A percentile compares a stretch with the other conserved stretches of the same genome.
phyloP scores from a whole-genome alignment of 1,284 basidiomycete genomes.

The Boletus semigastroideus region DNA sequence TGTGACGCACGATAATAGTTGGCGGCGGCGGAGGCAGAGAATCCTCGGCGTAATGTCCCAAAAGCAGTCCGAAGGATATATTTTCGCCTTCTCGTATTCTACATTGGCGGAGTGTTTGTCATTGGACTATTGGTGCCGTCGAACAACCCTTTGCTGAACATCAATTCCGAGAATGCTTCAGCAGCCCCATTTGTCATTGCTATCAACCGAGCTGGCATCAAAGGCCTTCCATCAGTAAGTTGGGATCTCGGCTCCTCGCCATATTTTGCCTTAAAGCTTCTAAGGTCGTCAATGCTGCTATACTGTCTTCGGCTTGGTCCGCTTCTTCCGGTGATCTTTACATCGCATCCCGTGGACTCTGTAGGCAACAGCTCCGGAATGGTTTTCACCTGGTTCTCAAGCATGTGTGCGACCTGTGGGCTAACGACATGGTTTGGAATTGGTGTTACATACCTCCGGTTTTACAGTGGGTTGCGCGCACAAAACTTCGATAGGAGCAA shows the following conservation, averaged over 20 bases:
- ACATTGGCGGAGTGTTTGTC: slow-evolving; percentile 45
- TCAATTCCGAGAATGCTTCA: slow-evolving; percentile 31
- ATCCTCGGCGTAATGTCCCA: slow-evolving; percentile 34
- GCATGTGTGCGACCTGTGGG: slow-evolving; percentile 43
- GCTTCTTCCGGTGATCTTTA: slow-evolving; percentile 28
- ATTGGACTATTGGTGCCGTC: slow-evolving; percentile 51
- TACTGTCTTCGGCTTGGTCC: slow-evolving; percentile 63
- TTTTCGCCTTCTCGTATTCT: slow-evolving; percentile 50
- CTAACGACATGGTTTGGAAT: slow-evolving; percentile 66
- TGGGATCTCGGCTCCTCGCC: neutral
- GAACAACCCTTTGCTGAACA: slow-evolving; percentile 40
- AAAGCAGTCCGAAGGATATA: slow-evolving; percentile 48
- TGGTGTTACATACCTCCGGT: slow-evolving; percentile 58
- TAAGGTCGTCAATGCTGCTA: slow-evolving; percentile 39
- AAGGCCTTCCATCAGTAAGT: slow-evolving; percentile 43
- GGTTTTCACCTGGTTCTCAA: slow-evolving; percentile 58
- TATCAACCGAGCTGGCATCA: slow-evolving; percentile 46
- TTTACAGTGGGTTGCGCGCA: slow-evolving; percentile 52
- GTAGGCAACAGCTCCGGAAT: slow-evolving; percentile 47
- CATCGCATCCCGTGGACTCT: slow-evolving; percentile 11
- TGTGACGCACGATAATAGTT: slow-evolving; percentile 27
- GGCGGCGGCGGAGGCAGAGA: slow-evolving; percentile 45
- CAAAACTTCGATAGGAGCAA: slow-evolving; percentile 51
- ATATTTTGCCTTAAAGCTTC: neutral
- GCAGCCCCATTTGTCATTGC: slow-evolving; percentile 54